These are phyloP conservation scores for Batrachochytrium dendrobatidis DNA, from an alignment of 371 early-diverging fungal species.

Conservation along the genomic window DNA sequence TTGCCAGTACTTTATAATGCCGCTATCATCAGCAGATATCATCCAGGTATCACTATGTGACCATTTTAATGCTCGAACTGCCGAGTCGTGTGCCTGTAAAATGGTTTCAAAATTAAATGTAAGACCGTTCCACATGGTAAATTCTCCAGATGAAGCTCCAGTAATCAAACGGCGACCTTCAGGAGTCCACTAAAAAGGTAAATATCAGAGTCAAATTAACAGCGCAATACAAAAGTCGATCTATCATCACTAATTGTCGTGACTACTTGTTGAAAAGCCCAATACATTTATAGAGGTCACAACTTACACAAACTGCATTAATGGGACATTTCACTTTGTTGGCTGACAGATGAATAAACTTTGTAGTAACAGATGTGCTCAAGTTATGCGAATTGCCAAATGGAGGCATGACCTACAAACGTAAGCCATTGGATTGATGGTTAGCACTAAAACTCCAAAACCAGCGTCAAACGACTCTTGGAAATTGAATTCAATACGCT, in stretches of 20 bases:
- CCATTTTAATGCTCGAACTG: constrained; percentile 97
- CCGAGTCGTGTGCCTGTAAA: constrained; percentile 94
- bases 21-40: constrained; percentile 93
- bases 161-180: constrained; percentile 98
- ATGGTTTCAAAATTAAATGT: constrained; percentile 99
- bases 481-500: no score
- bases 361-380: constrained; percentile 76
- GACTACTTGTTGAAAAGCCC: background rate
- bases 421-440: background rate
- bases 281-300: constrained; percentile 1
- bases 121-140: constrained; percentile 99
- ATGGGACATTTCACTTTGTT: constrained; percentile 97
- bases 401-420: constrained; percentile 63
- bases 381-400: constrained; percentile 72
- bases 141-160: constrained; percentile 97
- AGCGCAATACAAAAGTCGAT: constrained; percentile 2
- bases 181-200: constrained; percentile 81
- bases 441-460: no score
- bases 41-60: constrained; percentile 95
- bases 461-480: no score
- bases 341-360: constrained; percentile 94
- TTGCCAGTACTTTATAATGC: constrained; percentile 99
- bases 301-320: constrained; percentile 83
- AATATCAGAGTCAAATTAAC: background rate
- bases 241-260: background rate